Evolutionary conservation across 2,329 filamentous ascomycete genomes (phyloP), one percentile per base, ranked within the genome.

Genomic region (Paraphoma sp.): DNA sequence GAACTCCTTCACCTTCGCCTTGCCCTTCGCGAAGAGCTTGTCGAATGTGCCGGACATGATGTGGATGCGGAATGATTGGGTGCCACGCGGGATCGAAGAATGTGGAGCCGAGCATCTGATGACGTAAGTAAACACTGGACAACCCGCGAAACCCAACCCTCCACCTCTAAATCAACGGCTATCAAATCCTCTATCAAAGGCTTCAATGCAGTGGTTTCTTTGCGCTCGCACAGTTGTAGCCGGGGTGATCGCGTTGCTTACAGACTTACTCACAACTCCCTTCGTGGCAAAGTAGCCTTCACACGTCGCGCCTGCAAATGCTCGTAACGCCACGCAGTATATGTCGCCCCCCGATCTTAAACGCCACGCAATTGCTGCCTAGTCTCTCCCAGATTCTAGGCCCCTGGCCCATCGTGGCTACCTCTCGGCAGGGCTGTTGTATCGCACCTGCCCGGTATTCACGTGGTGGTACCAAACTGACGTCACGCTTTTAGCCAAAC

Each of bases 1-100:
- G 51, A 69, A 70, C 54, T 74, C 71, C 48, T 73, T 71, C n/a
- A 73, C 65, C 49, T 76, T 76, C 3, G 71, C 71, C 55, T 76
- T 76, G 43, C 74, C 74, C 44, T 75, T 75, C 33, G 73, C 73
- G 42, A 76, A 59, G 5, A 74, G 60, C 50, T 75, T 75, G 57
- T 76, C 72, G 30, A 76, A 60, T 5, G 65, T 60, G 36, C 53
- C 50, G 30, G 70, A 69, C 72, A 75, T 74, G 40, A 45, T 57
- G 54, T 17, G 55, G 48, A 45, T 51, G 49, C 53, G 45, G 40
- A 16, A 36, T 51, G 49, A 11, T 23, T 42, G 16, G 40, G n/a
- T 16, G 16, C 14, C 40, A 42, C 40, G 16, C 40, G 40, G 40
- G 14, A 42, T n/a, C 11, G 16, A 17, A n/a, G 11, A 10, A 18